Evolutionary conservation across 129 eudicot species (phyloP).

Genomic region (Heracleum sosnowskyi): DNA sequence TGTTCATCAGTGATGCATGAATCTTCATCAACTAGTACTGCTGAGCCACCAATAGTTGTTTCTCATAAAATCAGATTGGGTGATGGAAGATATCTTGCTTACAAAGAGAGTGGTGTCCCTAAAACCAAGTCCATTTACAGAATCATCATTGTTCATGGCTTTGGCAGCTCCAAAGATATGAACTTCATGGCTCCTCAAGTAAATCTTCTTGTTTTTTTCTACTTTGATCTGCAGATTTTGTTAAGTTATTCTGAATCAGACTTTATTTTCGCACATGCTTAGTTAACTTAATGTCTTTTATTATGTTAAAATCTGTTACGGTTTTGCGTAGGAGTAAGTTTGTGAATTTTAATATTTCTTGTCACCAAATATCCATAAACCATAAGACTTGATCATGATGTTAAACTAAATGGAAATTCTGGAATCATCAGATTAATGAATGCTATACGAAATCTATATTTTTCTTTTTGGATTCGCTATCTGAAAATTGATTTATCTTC

Average conservation of each 20-base stretch:
- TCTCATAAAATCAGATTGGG: constrained; percentile 51
- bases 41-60: constrained; percentile 8
- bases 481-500: neutral
- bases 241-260: neutral
- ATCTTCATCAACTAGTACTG: constrained; percentile 13
- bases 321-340: neutral
- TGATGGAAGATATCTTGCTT: constrained; percentile 84
- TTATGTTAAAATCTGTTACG: neutral
- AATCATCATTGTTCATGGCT: constrained; percentile 83
- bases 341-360: neutral
- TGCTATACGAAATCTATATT: neutral
- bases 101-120: constrained; percentile 82
- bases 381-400: neutral
- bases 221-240: neutral
- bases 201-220: constrained; percentile 1
- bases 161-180: constrained; percentile 90
- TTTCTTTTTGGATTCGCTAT: neutral
- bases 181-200: constrained; percentile 84
- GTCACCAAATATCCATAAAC: neutral
- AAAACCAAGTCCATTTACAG: constrained; percentile 51
- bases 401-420: neutral
- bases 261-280: neutral
- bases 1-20: constrained; percentile 41
- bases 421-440: neutral
- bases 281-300: neutral